A percentile compares a stretch with the other conserved stretches of the same genome.
Conservation (phyloP, 2,329 filamentous ascomycete genomes). For the Aspergillus cejpii region DNA sequence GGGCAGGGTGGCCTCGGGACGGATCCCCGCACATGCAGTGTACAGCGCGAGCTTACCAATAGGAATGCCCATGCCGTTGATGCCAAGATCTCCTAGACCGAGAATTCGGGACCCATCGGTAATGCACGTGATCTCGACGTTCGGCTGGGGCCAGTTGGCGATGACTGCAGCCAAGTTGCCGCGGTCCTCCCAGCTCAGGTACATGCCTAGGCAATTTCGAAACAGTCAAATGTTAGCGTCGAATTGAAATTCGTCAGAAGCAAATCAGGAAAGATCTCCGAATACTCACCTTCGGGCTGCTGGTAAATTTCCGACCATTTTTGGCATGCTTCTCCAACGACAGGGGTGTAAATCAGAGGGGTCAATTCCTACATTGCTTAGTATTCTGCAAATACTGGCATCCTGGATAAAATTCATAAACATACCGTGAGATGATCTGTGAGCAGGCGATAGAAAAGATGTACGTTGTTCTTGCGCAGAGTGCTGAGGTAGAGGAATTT, state of each 20-base stretch:
- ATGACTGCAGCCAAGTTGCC: constrained; percentile 85
- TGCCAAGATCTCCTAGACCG: constrained; percentile 87
- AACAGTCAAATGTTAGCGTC: constrained; percentile 15
- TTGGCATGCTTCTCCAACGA: constrained; percentile 85
- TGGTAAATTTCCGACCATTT: constrained; percentile 96
- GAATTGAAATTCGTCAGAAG: constrained; percentile 20
- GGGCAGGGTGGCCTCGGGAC: constrained; percentile 62
- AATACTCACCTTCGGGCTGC: constrained; percentile 66
- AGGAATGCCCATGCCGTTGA: constrained; percentile 96
- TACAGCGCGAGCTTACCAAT: constrained; percentile 95
- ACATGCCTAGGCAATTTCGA: constrained; percentile 53
- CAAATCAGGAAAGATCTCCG: constrained; percentile 4
- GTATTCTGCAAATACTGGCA: too few relatives aligned
- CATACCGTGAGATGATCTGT: constrained; percentile 43
- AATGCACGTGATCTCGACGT: constrained; percentile 92
- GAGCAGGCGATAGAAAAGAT: constrained; percentile 48
- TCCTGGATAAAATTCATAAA: too few relatives aligned
- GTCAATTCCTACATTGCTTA: constrained; percentile 40
- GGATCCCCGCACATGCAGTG: constrained; percentile 89
- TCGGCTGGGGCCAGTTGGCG: constrained; percentile 81
- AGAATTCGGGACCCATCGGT: constrained; percentile 90
- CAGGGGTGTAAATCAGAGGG: constrained; percentile 47
- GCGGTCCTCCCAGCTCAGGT: constrained; percentile 90
- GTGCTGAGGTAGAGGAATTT: constrained; percentile 47
- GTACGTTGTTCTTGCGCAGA: constrained; percentile 47